Base-by-base conservation (phyloP, 1,139 yeast species). In the Casaregolazyma suthepensis region DNA sequence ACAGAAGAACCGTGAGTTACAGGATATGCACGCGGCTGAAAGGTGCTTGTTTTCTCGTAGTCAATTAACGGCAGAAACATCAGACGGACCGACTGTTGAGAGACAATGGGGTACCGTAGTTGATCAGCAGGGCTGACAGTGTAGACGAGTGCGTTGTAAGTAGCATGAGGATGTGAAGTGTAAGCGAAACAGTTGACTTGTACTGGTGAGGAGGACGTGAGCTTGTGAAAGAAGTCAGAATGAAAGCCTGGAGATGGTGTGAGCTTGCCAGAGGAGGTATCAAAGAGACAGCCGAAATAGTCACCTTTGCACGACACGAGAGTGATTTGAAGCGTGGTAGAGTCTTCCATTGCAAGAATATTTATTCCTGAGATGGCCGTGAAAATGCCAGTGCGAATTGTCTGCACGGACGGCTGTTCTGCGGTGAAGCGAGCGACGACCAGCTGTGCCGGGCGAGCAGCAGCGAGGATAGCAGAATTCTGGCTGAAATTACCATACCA, bases 71-170 rank as follows among this genome's bases (percentile, higher is more conserved):
- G 62, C 9, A 60, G n/a, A 43, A 61, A 58, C 9, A 54, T 59
- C 12, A 62, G 37, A 40, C 64, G 48, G 31, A 57, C 52, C 2
- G 57, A 53, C 37, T 55, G 59, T 46, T 60, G 63, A 4, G 64
- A 61, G 19, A 50, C 46, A 10, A 62, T 60, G 12, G 63, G 63
- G 51, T 54, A 62, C 29, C 62, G 49, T 31, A 61, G 54, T 45
- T 50, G 56, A 10, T 57, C 54, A 13, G 53, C 57, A 18, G 60
- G 63, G 17, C 46, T 50, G n/a, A 59, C 42, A 2, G 57, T 54
- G 46, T 61, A 61, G 12, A 56, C 57, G 10, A 62, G 29, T 1
- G 59, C 62, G 44, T 53, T 38, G 26, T 59, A 59, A 12, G 56
- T 54, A 7, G 59, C 61, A 35, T 59, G 60, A 2, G 61, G 62